Evolutionary conservation across 139 green algal genomes (phyloP), one percentile per base, ranked within the genome.

Genomic region (Ulvella scutata): DNA sequence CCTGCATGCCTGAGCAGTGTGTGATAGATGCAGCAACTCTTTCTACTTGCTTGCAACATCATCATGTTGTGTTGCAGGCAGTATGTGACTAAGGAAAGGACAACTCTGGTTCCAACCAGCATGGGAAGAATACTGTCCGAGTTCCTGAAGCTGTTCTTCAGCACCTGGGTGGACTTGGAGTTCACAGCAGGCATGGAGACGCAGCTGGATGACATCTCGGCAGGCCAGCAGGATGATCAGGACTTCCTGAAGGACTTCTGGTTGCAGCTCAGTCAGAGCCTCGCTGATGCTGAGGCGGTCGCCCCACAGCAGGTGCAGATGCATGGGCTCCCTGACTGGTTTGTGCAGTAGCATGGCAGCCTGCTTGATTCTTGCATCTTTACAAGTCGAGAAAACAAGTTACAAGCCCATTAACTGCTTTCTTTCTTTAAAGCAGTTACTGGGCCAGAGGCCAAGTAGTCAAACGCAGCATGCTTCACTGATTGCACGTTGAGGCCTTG

Each of bases 91-190:
- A 82, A 79, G 34, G 79, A 88, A 62, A 72, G 60, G 7, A 80
- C 84, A 10, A 26, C 78, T 9, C 82, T 96, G 72, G 61, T 87
- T 9, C 81, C 89, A 20, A 82, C 81, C 31, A 73, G 76, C 4
- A 76, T 87, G 40, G 91, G 92, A 34, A 81, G 84, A 2, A 74
- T 96, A 72, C 82, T 96, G 37, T 78, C 77, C 0, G 75, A 82
- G 20, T 97, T 94, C 87, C 80, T 97, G 43, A 37, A 79, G 28
- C n/a, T 36, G 10, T 90, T 90, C 80, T 95, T 96, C 73, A n/a
- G 38, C 3, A 37, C 77, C 36, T 94, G 91, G 72, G 85, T 97
- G 26, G 89, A 97, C 82, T 89, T 89, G 67, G 72, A 62, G 62
- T 97, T 94, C 83, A 97, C 89, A 0, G 75, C 77, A 0, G 43